Percentiles rank a stretch among this genome's conserved stretches.
Conservation (phyloP, 2,329 filamentous ascomycete species). For the Cadophora malorum region DNA sequence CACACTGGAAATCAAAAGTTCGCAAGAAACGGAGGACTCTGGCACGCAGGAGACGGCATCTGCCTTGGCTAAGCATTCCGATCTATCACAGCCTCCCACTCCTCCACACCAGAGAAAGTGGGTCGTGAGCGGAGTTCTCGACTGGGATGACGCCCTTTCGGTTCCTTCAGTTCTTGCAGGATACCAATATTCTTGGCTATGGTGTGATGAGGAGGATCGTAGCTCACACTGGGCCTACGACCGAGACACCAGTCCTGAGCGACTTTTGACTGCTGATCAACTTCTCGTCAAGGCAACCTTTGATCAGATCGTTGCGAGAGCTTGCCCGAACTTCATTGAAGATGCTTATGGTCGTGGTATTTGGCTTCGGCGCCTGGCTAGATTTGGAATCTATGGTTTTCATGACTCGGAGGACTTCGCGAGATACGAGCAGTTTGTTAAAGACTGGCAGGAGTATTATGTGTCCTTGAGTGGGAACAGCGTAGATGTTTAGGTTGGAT, state of each 20-base stretch:
- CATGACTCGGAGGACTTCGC: too few species aligned
- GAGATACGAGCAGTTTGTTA: too few species aligned
- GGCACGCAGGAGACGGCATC: too few species aligned
- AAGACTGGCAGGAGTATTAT: too few species aligned
- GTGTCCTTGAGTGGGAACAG: too few species aligned
- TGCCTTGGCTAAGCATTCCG: too few species aligned
- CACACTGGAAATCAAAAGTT: too few species aligned
- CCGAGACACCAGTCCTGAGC: conserved; percentile 15
- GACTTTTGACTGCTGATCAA: conserved; percentile 30
- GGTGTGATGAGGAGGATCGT: conserved; percentile 25
- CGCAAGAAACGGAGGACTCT: neutral
- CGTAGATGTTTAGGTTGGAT: too few species aligned
- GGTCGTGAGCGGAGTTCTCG: conserved; percentile 32
- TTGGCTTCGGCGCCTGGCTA: conserved; percentile 31
- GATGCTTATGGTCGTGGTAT: conserved; percentile 35
- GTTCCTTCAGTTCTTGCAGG: conserved; percentile 29
- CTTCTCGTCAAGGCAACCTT: conserved; percentile 35
- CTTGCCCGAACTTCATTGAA: conserved; percentile 24
- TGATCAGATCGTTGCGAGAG: conserved; percentile 29
- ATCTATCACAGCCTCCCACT: too few species aligned
- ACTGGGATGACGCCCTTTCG: conserved; percentile 35
- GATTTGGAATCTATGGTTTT: conserved; percentile 29
- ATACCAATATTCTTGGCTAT: conserved; percentile 33
- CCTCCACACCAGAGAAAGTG: conserved; percentile 5
- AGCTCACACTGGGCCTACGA: conserved; percentile 11